Conservation (phyloP, 768 basidiomycete species). For the Xerocomellus amylosporus region DNA sequence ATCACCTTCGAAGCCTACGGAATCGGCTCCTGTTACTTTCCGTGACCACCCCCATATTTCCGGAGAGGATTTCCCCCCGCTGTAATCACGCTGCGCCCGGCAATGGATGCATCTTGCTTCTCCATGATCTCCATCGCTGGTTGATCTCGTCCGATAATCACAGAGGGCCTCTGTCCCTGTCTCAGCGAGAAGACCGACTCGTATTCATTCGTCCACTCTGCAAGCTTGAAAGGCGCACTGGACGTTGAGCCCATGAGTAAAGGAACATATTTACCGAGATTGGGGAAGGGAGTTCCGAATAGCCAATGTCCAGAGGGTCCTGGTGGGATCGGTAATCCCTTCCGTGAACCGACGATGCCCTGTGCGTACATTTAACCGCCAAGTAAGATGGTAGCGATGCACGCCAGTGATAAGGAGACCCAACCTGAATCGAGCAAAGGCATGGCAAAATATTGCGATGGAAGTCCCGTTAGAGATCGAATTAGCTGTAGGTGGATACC, state of each 20-base stretch:
- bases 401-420: background rate
- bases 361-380: background rate
- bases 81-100: conserved; percentile 3
- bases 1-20: background rate
- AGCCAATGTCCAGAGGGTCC: conserved; percentile 11
- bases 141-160: conserved; percentile 7
- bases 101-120: conserved; percentile 7
- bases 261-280: background rate
- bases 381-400: background rate
- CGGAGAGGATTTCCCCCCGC: conserved; percentile 7
- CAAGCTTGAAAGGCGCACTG: conserved; percentile 5
- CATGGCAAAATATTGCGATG: background rate
- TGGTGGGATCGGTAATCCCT: background rate
- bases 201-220: conserved; percentile 7
- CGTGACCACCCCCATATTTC: conserved; percentile 3
- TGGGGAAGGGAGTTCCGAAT: conserved; percentile 6
- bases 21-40: background rate
- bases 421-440: background rate
- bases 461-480: too few relatives aligned
- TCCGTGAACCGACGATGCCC: background rate
- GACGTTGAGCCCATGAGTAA: background rate
- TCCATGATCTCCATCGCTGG: conserved; percentile 14
- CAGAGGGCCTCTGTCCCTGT: conserved; percentile 1
- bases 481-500: too few relatives aligned
- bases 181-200: conserved; percentile 4